Base-by-base conservation (phyloP, 202 grass and related monocot species). In the Bolboschoenoplectus hybrid region DNA sequence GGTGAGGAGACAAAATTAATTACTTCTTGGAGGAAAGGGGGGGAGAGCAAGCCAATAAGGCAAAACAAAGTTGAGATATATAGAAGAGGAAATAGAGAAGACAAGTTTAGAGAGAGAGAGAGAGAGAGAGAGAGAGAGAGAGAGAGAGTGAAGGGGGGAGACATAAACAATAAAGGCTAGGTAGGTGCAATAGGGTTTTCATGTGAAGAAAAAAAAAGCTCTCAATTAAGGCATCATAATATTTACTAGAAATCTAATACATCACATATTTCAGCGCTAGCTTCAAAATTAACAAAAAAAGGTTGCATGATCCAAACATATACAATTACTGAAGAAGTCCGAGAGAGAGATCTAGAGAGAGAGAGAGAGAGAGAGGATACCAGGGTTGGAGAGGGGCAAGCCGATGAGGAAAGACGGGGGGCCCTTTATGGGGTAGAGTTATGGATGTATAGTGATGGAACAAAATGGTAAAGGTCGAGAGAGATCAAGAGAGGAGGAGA, bases 151-250 rank as follows among this genome's bases (percentile, higher is more conserved):
- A 36, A 34, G 45, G 32, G 84, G 73, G 74, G 86, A 81, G 85
- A 84, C 89, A 87, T 85, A 87, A 88, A 87, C 89, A 89, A 88
- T 93, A 91, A 83, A 87, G 46, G 76, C 81, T 51, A n/a, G 89
- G 91, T 87, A 85, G 87, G 91, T 89, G 91, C 84, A 91, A 89
- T 89, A 93, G 88, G 81, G 86, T 46, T 86, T 63, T 84, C 65
- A 84, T 84, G 82, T 84, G 63, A 70, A 69, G 82, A 84, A 84
- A 84, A 67, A 40, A 51, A 71, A 55, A 67, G 66, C 3, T 68
- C 13, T 87, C 85, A 52, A 86, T 85, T 75, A 85, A 87, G 57
- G 38, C 69, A 63, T 74, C 64, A 63, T 63, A 50, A 56, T 46
- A 47, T 66, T 51, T 70, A 66, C 3, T 34, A 45, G 0, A 64